Evolutionary conservation across 768 basidiomycete genomes (phyloP), one percentile per base, ranked within the genome.

Genomic region (Kwoniella botswanensis): DNA sequence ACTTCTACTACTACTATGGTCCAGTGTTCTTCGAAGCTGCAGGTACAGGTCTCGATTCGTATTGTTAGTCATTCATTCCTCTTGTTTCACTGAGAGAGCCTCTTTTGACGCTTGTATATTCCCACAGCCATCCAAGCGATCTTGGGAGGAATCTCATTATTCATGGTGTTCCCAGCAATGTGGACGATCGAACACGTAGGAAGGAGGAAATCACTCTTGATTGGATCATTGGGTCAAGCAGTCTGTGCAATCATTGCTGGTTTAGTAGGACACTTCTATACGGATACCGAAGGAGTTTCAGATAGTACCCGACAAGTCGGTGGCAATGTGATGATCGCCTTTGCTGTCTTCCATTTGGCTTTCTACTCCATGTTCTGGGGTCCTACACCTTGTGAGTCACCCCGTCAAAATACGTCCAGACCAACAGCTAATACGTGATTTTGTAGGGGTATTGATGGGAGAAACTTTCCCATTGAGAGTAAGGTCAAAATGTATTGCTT

Each of bases 381-480:
- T 59, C 67, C 66, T 24, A 63, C 73, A 62, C 67, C 59, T 69
- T 68, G 67, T 65, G 60, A 67, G 62, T 63, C 50, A 4, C 26
- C 26, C 4, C 26, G 26, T 26, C 26, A 26, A 26, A 26, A 2
- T 26, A 4, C 26, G 26, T 26, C 4, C 26, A 4, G 26, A 26
- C 26, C 4, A 4, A 26, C 26, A 26, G 26, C 26, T 26, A 2
- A 26, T 2, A 26, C 26, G 2, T 26, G 26, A 26, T 4, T 26
- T 4, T 26, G 26, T 26, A 26, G 67, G 67, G 67, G 67, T 68
- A 12, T 88, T 91, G 76, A 87, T 91, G 42, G 90, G 90, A 63
- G 91, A 92, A 85, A 90, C 88, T 21, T 93, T 92, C 87, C 92
- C 91, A 15, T 88, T 93, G 24, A 89, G 91, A 58, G 90, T 93